A percentile compares a stretch with the other conserved stretches of the same genome.
These are phyloP conservation scores for Termitomyces eurrhizus DNA, from an alignment of 768 basidiomycete species.

Conservation along the genomic window DNA sequence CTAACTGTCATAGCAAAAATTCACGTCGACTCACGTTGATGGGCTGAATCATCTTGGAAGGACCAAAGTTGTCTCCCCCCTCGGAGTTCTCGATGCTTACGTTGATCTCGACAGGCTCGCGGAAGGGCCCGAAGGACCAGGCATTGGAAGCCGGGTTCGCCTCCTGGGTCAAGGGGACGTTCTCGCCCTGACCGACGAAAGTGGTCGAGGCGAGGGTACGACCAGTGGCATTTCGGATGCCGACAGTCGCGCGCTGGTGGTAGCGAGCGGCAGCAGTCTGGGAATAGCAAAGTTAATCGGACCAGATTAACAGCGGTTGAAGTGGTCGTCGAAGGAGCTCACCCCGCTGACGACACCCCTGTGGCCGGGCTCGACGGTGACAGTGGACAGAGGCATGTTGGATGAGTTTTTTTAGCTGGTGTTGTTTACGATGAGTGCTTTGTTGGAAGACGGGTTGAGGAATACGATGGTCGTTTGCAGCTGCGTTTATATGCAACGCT, in stretches of 20 bases:
- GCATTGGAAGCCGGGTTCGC: neutral
- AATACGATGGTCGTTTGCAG: neutral
- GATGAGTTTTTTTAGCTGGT: neutral
- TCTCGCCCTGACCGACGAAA: slow-evolving; percentile 4
- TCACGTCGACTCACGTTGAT: neutral
- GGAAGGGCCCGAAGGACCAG: slow-evolving; percentile 12
- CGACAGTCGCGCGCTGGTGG: slow-evolving; percentile 10
- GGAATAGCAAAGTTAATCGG: neutral
- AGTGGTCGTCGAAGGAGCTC: neutral
- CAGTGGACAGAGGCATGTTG: neutral
- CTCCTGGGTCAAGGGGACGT: slow-evolving; percentile 5
- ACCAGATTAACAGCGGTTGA: neutral
- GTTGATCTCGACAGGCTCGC: neutral
- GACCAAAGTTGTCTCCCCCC: neutral
- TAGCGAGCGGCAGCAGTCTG: slow-evolving; percentile 3
- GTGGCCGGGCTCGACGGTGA: slow-evolving; percentile 4
- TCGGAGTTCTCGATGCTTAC: slow-evolving; percentile 3
- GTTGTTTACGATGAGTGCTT: neutral
- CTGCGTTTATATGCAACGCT: neutral
- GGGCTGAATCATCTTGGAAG: slow-evolving; percentile 5
- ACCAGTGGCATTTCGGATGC: neutral
- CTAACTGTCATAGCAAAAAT: neutral
- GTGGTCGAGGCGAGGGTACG: slow-evolving; percentile 4
- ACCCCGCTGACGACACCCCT: slow-evolving; percentile 8
- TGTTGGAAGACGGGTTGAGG: neutral